These are phyloP conservation scores for Lithospermum erythrorhizon DNA, from an alignment of 257 asterid genomes.

Conservation along the genomic window DNA sequence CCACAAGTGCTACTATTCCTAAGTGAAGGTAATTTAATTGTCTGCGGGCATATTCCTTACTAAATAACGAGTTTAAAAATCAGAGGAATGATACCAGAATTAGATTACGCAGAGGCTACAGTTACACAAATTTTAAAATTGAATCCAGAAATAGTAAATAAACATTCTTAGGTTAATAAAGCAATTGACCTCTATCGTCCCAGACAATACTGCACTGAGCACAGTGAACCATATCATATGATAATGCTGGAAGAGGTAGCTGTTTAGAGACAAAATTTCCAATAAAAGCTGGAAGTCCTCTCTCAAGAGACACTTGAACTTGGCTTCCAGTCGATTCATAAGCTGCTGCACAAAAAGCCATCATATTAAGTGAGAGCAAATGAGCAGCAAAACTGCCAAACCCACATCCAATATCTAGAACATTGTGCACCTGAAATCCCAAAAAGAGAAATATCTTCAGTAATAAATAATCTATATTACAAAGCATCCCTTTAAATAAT, in stretches of 20 bases:
- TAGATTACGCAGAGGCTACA: neutral
- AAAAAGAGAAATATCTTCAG: conserved; percentile 13
- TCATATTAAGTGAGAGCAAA: conserved; percentile 71
- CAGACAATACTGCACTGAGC: conserved; percentile 88
- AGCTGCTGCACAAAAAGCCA: conserved; percentile 92
- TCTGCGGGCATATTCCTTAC: too few species aligned
- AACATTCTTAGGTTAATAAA: conserved; percentile 8
- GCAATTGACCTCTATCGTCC: conserved; percentile 71
- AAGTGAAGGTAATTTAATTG: too few species aligned
- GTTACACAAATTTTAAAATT: neutral
- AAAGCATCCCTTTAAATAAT: neutral
- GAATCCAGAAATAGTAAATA: conserved; percentile 2
- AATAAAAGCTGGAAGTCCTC: conserved; percentile 96
- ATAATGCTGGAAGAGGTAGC: conserved; percentile 85
- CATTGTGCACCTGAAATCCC: conserved; percentile 62
- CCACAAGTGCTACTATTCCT: too few species aligned
- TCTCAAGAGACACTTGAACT: conserved; percentile 92
- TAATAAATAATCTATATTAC: neutral
- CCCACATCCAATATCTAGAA: conserved; percentile 94
- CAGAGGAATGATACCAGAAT: too few species aligned
- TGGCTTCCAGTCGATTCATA: conserved; percentile 96
- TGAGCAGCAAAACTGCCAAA: conserved; percentile 96
- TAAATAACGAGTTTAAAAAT: too few species aligned
- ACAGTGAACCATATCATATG: conserved; percentile 96
- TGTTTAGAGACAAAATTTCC: conserved; percentile 75